Evolutionary conservation across 1,284 basidiomycete genomes (phyloP), one percentile per base, ranked within the genome.

Genomic region (Trichosporon sp.): DNA sequence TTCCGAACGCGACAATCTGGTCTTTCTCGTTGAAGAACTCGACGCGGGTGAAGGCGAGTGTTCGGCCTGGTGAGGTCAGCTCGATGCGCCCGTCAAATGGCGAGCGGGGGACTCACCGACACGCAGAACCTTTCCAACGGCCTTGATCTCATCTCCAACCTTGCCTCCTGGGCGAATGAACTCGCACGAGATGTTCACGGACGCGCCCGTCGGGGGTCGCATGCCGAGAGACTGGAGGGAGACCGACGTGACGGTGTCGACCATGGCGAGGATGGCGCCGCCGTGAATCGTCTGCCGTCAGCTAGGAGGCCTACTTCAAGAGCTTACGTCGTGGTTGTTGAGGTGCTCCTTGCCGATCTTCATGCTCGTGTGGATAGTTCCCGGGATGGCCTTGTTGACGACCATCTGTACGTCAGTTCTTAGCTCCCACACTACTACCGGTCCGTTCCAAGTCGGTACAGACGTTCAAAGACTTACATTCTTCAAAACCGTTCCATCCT

Each of bases 241-340:
- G 10, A 84, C 76, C 11, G 83, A 83, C 0, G 82, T 83, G 37
- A 84, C 78, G 0, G 83, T 83, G 71, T 84, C 83, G 14, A 81
- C 81, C 63, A 83, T 81, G 1, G 80, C 79, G 12, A 84, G 73
- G n/a, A 84, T 74, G 0, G 81, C 82, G 6, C 83, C 83, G 8
- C 83, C 83, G 72, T 84, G 83, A n/a, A 84, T 74, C 2, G 83
- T 84, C 82, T 84, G 48, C n/a, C 6, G 68, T 71, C 68, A 74
- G 70, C 72, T 6, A 21, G 8, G 11, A n/a, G 11, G n/a, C n/a
- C 8, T 1, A 4, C 35, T 37, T 4, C 37, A 16, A 12, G n/a
- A 8, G 72, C 78, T 31, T 37, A 81, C 83, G 67, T 82, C 80
- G 71, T 83, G 82, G 69, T 84, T 84, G 75, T 84, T 84, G 59